Evolutionary conservation across 1,284 basidiomycete species (phyloP).

Genomic region (Cryptococcus jaspeensis): DNA sequence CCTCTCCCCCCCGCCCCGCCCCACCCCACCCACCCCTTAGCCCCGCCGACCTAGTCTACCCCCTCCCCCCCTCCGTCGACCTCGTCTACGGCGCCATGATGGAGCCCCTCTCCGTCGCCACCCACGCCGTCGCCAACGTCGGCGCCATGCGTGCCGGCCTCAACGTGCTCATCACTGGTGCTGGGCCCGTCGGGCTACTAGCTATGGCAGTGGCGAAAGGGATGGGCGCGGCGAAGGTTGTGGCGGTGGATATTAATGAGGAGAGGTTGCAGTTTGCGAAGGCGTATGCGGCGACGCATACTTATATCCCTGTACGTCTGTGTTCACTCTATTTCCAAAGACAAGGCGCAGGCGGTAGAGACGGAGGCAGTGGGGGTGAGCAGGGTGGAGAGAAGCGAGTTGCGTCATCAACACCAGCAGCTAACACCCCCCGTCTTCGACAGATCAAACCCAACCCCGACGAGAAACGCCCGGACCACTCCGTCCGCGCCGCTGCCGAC

Average conservation of each 20-base stretch:
- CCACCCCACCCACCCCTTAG: conserved; percentile 12
- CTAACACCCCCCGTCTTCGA: neutral
- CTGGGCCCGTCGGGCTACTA: conserved; percentile 86
- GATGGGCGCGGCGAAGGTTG: conserved; percentile 73
- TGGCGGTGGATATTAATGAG: conserved; percentile 82
- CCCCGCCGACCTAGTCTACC: conserved; percentile 46
- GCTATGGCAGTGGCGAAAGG: conserved; percentile 91
- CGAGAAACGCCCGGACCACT: conserved; percentile 56
- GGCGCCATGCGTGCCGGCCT: conserved; percentile 71
- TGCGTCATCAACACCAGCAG: neutral
- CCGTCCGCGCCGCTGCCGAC: conserved; percentile 54
- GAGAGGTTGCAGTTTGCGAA: conserved; percentile 83
- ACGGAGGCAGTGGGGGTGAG: neutral
- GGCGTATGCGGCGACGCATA: conserved; percentile 80
- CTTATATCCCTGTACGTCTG: conserved; percentile 62
- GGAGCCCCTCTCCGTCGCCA: conserved; percentile 89
- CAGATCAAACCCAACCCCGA: conserved; percentile 29
- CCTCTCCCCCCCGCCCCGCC: neutral
- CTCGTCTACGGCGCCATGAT: conserved; percentile 62
- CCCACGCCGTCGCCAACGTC: conserved; percentile 80
- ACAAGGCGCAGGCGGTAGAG: too few relatives aligned
- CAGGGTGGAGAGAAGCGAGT: neutral
- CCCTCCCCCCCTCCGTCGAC: conserved; percentile 49
- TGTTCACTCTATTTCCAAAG: too few relatives aligned
- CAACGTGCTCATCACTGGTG: conserved; percentile 77